Conservation (phyloP, 352 stramenopile genomes). For the Phytophthora foliorum region DNA sequence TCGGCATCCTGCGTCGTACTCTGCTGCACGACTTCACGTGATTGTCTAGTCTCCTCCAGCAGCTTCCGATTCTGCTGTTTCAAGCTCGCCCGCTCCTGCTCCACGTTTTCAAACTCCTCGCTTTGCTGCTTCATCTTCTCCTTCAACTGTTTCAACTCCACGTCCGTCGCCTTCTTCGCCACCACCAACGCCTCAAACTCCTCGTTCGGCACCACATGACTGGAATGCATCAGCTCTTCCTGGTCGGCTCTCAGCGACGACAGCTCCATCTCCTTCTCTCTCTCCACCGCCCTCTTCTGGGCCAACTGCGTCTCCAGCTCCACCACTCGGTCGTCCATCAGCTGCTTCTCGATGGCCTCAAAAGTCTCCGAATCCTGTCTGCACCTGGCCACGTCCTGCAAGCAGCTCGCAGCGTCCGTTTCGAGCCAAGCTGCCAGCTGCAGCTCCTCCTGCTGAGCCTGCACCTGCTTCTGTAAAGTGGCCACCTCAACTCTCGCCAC, state of each 20-base stretch:
- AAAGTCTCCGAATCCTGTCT: conserved; percentile 48
- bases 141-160: conserved; percentile 33
- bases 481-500: conserved; percentile 45
- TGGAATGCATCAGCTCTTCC: conserved; percentile 35
- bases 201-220: conserved; percentile 29
- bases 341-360: conserved; percentile 56
- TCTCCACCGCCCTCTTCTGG: conserved; percentile 49
- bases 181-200: conserved; percentile 32
- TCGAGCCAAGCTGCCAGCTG: conserved; percentile 31
- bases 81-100: conserved; percentile 39
- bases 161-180: conserved; percentile 34
- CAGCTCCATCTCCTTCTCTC: conserved; percentile 58
- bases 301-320: conserved; percentile 62
- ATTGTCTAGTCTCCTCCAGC: conserved; percentile 24
- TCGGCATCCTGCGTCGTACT: conserved; percentile 31
- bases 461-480: conserved; percentile 8
- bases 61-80: conserved; percentile 44
- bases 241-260: conserved; percentile 39
- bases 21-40: conserved; percentile 32
- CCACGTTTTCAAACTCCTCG: conserved; percentile 21
- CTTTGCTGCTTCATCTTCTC: conserved; percentile 21
- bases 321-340: conserved; percentile 60
- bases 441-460: conserved; percentile 20
- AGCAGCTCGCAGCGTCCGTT: conserved; percentile 24
- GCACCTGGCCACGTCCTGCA: conserved; percentile 17